These are phyloP conservation scores for Harrya chromipes DNA, from an alignment of 768 basidiomycete species.

Conservation along the genomic window DNA sequence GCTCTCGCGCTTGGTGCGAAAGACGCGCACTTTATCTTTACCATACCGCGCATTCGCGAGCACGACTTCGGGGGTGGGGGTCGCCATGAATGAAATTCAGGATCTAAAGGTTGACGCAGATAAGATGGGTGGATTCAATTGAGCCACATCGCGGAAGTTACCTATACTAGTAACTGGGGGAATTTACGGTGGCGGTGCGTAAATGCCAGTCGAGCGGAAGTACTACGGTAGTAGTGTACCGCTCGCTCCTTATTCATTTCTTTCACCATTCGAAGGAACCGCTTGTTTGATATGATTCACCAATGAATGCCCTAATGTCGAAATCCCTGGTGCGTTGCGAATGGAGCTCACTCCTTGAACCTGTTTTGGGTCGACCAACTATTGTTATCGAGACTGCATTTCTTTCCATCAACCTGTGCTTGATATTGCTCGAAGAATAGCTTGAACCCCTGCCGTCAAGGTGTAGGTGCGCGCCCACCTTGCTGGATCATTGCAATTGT, in stretches of 20 bases:
- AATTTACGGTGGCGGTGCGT: too few relatives aligned
- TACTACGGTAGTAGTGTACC: too few relatives aligned
- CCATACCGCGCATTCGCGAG: slow-evolving; percentile 69
- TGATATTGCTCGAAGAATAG: too few relatives aligned
- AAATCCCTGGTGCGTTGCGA: too few relatives aligned
- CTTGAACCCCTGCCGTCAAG: slow-evolving; percentile 4
- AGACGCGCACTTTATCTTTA: slow-evolving; percentile 85
- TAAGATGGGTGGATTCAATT: neutral
- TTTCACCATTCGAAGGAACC: too few relatives aligned
- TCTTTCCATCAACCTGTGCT: slow-evolving; percentile 17
- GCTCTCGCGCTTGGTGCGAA: slow-evolving; percentile 74
- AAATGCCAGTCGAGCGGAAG: too few relatives aligned
- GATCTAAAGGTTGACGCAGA: neutral
- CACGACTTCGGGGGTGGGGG: slow-evolving; percentile 9
- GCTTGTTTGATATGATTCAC: too few relatives aligned
- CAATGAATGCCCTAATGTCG: too few relatives aligned
- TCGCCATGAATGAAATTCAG: slow-evolving; percentile 26
- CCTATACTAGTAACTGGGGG: too few relatives aligned
- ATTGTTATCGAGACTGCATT: slow-evolving; percentile 2
- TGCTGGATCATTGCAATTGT: neutral
- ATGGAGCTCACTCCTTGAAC: neutral
- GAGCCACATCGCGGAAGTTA: too few relatives aligned
- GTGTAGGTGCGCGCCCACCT: slow-evolving; percentile 13
- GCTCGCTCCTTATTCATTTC: too few relatives aligned
- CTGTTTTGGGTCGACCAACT: neutral